phyloP scores from a whole-genome alignment of 768 basidiomycete species.

The Termitomyces sp. region DNA sequence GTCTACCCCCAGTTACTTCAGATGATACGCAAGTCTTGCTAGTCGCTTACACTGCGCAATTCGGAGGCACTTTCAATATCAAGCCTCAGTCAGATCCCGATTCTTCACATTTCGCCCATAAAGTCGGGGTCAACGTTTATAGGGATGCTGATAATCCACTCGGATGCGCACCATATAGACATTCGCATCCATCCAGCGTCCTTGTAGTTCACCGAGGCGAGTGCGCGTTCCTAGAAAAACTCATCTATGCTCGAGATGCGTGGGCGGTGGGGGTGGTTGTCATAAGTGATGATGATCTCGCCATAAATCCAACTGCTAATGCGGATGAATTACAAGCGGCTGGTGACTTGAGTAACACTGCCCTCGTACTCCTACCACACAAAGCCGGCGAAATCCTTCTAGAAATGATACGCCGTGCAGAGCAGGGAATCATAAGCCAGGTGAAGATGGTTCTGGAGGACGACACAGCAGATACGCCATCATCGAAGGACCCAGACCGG shows the following conservation, averaged over 20 bases:
- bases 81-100: constrained; percentile 16
- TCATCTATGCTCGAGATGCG: constrained; percentile 58
- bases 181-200: constrained; percentile 42
- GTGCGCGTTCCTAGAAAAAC: constrained; percentile 88
- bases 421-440: constrained; percentile 38
- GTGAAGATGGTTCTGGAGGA: constrained; percentile 48
- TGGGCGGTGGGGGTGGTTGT: constrained; percentile 79
- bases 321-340: constrained; percentile 48
- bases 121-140: constrained; percentile 49
- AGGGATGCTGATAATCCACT: constrained; percentile 45
- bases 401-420: constrained; percentile 50
- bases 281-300: constrained; percentile 52
- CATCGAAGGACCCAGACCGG: constrained; percentile 31
- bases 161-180: constrained; percentile 56
- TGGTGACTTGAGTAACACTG: constrained; percentile 54
- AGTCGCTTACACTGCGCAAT: constrained; percentile 59
- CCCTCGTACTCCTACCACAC: constrained; percentile 52
- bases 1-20: constrained; percentile 24
- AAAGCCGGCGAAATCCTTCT: constrained; percentile 47
- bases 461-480: constrained; percentile 18
- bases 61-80: constrained; percentile 58
- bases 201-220: constrained; percentile 70
- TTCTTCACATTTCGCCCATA: constrained; percentile 40
- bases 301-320: constrained; percentile 64
- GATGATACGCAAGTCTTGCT: constrained; percentile 42